Base-by-base conservation (phyloP, 116 monocot species). In the Iris pallida region DNA sequence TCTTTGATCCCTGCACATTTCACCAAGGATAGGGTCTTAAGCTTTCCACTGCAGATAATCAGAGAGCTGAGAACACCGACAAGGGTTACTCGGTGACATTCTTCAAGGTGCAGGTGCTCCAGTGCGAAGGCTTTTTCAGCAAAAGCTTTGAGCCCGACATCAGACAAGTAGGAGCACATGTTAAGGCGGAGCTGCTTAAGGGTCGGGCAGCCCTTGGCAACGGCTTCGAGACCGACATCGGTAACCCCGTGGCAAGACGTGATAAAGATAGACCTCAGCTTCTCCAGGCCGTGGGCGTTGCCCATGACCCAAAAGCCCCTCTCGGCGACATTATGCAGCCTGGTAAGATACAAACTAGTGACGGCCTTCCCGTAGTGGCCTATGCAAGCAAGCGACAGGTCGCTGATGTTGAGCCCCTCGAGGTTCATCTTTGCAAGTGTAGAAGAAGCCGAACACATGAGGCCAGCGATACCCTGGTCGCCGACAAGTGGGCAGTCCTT, bases 291-390 rank as follows among this genome's bases (percentile, higher is more conserved):
- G 6, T 53, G 65, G 6, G 88, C 76, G 54, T 71, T 91, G 4
- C 88, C 95, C 90, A 95, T 88, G 16, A 90, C 88, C 95, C 95
- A 95, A 55, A 95, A 95, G 0, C 95, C 95, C 65, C 73, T 83
- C 61, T 91, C 95, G 0, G 47, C 76, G 4, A 95, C 83, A 18
- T 73, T 72, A 14, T 67, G 60, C 18, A 88, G 77, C 42, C 62
- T 47, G 5, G 57, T 60, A 43, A 95, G 69, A 2, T 46, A 42
- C 15, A 95, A 59, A n/a, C 86, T 81, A 1, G 80, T 80, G 4
- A 95, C 53, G 44, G 68, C 70, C 66, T 80, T 88, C 30, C 91
- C 91, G 47, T 91, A 90, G 71, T 75, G 76, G 4, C 95, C 95
- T 40, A 95, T 66, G 19, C 88, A 80, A 59, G 83, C 91, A 59